A percentile compares a stretch with the other conserved stretches of the same genome.
Evolutionary conservation across 2,329 filamentous ascomycete genomes (phyloP).

Genomic region (Leptographium wingfieldii): DNA sequence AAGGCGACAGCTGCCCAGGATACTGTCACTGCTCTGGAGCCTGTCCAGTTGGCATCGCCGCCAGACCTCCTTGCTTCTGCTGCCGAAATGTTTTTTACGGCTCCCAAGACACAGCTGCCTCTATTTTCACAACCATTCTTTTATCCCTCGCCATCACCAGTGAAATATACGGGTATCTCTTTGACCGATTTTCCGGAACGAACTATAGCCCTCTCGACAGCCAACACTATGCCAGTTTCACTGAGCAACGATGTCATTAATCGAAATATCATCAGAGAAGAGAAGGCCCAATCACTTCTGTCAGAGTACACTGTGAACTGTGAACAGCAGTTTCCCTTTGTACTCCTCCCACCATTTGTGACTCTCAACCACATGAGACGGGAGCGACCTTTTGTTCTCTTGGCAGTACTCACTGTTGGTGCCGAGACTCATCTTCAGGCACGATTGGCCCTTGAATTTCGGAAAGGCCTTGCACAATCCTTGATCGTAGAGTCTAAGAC

Average conservation of each 20-base stretch:
- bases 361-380: slow-evolving; percentile 10
- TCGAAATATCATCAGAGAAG: slow-evolving; percentile 9
- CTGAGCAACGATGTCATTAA: slow-evolving; percentile 6
- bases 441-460: slow-evolving; percentile 12
- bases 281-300: slow-evolving; percentile 5
- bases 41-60: slow-evolving; percentile 11
- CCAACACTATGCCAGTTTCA: background rate
- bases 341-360: slow-evolving; percentile 7
- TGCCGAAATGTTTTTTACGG: background rate
- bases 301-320: slow-evolving; percentile 1
- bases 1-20: slow-evolving; percentile 10
- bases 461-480: slow-evolving; percentile 10
- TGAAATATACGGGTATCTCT: background rate
- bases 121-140: background rate
- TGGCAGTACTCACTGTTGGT: slow-evolving; percentile 10
- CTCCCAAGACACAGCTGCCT: background rate
- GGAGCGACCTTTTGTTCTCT: slow-evolving; percentile 12
- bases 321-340: slow-evolving; percentile 11
- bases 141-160: slow-evolving; percentile 1
- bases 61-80: background rate
- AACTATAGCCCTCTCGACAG: background rate
- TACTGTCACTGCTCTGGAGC: slow-evolving; percentile 3
- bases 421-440: slow-evolving; percentile 9
- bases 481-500: slow-evolving; percentile 12
- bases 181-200: background rate